phyloP scores from a whole-genome alignment of 2,329 filamentous ascomycete genomes.

The Claviceps arundinis region DNA sequence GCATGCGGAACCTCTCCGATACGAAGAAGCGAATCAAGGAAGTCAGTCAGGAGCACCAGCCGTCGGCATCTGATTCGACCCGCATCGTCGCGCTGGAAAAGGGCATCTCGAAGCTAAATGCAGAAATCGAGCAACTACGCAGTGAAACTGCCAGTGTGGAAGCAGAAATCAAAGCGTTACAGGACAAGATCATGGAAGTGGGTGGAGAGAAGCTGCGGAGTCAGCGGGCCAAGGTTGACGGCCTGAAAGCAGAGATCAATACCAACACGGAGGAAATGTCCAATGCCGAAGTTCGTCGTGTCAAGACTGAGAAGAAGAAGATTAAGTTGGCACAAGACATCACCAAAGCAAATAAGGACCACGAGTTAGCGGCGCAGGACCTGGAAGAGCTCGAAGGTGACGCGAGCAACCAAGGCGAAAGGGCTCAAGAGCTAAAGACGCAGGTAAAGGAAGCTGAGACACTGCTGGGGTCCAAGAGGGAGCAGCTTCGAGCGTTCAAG shows the following conservation, averaged over 20 bases:
- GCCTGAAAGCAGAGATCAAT: slow-evolving; percentile 73
- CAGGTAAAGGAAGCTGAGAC: slow-evolving; percentile 74
- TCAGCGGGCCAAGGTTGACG: slow-evolving; percentile 84
- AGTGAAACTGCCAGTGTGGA: slow-evolving; percentile 82
- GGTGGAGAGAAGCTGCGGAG: slow-evolving; percentile 84
- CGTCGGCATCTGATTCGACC: slow-evolving; percentile 66
- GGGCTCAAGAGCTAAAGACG: slow-evolving; percentile 57
- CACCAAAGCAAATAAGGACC: slow-evolving; percentile 65
- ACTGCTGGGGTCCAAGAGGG: slow-evolving; percentile 63
- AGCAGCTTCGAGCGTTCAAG: slow-evolving; percentile 68
- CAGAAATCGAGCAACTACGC: slow-evolving; percentile 67
- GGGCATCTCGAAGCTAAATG: slow-evolving; percentile 60
- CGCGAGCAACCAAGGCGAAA: slow-evolving; percentile 61
- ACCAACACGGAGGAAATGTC: slow-evolving; percentile 71
- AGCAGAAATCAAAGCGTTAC: slow-evolving; percentile 79
- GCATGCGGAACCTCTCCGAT: slow-evolving; percentile 71
- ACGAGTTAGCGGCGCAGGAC: slow-evolving; percentile 58
- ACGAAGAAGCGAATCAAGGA: slow-evolving; percentile 77
- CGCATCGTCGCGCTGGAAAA: slow-evolving; percentile 62
- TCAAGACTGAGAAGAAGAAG: slow-evolving; percentile 88
- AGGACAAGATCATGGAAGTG: slow-evolving; percentile 97
- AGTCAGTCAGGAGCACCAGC: slow-evolving; percentile 65
- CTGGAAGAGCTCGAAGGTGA: slow-evolving; percentile 68
- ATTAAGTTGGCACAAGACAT: slow-evolving; percentile 76
- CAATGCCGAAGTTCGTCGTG: slow-evolving; percentile 72